Evolutionary conservation across 805 yeast species (phyloP).

Genomic region (Metschnikowia bowlesiae): DNA sequence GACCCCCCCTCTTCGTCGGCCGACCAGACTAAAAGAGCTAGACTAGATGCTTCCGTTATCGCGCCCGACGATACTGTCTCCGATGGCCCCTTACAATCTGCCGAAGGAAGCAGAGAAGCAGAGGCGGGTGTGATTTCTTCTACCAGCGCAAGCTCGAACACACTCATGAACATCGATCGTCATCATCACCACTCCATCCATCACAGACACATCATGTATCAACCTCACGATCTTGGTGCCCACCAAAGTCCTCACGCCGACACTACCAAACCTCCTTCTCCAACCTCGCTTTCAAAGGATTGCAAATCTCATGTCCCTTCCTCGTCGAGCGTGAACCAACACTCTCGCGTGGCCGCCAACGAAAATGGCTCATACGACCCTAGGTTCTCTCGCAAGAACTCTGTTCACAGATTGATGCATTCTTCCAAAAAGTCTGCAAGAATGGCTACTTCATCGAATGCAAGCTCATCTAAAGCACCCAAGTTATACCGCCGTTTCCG

Average conservation of each 20-base stretch:
- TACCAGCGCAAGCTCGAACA: background rate
- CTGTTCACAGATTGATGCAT: slow-evolving; percentile 7
- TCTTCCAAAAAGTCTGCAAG: slow-evolving; percentile 12
- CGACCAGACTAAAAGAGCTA: slow-evolving; percentile 14
- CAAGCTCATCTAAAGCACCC: slow-evolving; percentile 23
- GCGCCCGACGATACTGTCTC: slow-evolving; percentile 11
- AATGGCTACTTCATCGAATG: slow-evolving; percentile 7
- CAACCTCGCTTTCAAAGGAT: background rate
- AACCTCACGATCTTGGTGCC: slow-evolving; percentile 19
- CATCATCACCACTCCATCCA: slow-evolving; percentile 8
- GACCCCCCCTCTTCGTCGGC: slow-evolving; percentile 13
- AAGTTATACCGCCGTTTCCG: slow-evolving; percentile 34
- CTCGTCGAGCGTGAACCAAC: slow-evolving; percentile 4
- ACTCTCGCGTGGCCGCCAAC: slow-evolving; percentile 3
- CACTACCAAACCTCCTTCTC: background rate
- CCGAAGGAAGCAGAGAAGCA: background rate
- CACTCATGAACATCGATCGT: slow-evolving; percentile 6
- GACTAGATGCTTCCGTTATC: slow-evolving; percentile 16
- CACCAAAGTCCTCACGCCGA: background rate
- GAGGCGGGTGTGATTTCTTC: slow-evolving; percentile 8
- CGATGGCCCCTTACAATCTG: background rate
- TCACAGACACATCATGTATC: slow-evolving; percentile 19
- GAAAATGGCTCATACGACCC: slow-evolving; percentile 5
- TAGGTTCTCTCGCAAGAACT: slow-evolving; percentile 8
- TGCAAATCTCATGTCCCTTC: slow-evolving; percentile 9